A percentile compares a stretch with the other conserved stretches of the same genome.
Conservation (phyloP, 108 stramenopile species). For the Poteriospumella lacustris region DNA sequence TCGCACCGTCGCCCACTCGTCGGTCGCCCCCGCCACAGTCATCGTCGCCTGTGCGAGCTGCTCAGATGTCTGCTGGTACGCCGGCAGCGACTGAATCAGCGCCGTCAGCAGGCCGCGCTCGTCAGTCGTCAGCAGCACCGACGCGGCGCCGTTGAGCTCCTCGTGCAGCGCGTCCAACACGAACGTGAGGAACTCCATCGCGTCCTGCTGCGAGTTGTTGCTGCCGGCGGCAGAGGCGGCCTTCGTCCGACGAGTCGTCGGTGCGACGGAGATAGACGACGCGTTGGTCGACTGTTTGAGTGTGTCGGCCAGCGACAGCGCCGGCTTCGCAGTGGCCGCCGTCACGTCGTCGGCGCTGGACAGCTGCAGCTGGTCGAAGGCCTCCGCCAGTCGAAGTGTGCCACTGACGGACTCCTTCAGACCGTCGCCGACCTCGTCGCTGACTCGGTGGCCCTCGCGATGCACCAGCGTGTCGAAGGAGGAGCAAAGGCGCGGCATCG, state of each 20-base stretch:
- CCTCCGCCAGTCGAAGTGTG: background rate
- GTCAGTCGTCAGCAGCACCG: background rate
- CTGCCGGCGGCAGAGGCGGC: background rate
- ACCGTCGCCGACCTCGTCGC: too few species aligned
- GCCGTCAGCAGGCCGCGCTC: background rate
- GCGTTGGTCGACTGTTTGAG: constrained; percentile 10
- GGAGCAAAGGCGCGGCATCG: too few species aligned
- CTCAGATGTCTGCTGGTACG: background rate
- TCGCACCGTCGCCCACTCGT: background rate
- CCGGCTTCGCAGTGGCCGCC: background rate
- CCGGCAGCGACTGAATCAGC: background rate
- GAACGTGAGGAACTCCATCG: constrained; percentile 23
- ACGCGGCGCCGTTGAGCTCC: background rate
- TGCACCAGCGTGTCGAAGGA: too few species aligned
- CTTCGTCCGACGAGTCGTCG: background rate
- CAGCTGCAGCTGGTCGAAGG: background rate
- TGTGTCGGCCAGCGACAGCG: background rate
- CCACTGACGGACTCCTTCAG: too few species aligned
- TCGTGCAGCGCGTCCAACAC: constrained; percentile 23
- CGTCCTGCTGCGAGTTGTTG: background rate
- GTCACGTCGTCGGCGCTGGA: background rate
- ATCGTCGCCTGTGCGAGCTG: too few species aligned
- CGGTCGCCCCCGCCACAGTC: too few species aligned
- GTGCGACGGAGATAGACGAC: background rate
- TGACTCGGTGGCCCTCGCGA: too few species aligned